A percentile compares a stretch with the other conserved stretches of the same genome.
Conservation (phyloP, 2,329 filamentous ascomycete genomes). For the Arthrobotrys sinensis region DNA sequence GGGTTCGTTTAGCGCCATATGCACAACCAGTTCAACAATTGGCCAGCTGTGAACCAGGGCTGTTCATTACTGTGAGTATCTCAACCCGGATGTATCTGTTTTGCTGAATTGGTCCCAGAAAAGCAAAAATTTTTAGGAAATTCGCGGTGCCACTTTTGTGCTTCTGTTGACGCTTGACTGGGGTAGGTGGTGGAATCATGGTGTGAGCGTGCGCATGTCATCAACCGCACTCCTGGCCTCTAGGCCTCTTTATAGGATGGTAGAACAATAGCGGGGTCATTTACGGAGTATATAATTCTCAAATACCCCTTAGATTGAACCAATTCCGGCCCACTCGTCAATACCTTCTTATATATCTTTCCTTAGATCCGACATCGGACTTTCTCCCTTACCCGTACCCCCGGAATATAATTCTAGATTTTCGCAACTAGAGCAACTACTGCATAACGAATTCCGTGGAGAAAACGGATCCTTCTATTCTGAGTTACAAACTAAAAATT, state of each 20-base stretch:
- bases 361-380: constrained; percentile 4
- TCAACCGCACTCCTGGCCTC: not conserved
- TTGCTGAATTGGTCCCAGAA: constrained; percentile 4
- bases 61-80: not conserved
- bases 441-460: too few species aligned
- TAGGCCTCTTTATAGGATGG: not conserved
- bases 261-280: not conserved
- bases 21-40: constrained; percentile 19
- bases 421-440: too few species aligned
- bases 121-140: constrained; percentile 12
- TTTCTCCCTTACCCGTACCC: not conserved
- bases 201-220: constrained; percentile 16
- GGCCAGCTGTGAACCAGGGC: not conserved
- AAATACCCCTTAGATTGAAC: not conserved
- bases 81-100: constrained; percentile 4
- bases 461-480: too few species aligned
- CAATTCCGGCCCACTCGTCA: not conserved
- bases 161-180: constrained; percentile 5
- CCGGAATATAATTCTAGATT: too few species aligned
- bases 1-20: constrained; percentile 4
- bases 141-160: constrained; percentile 6
- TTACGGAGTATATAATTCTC: constrained; percentile 66
- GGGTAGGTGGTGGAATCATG: constrained; percentile 15
- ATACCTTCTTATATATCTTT: not conserved
- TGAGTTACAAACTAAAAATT: not conserved